Evolutionary conservation across 495 filamentous ascomycete genomes (phyloP).

Genomic region (Talaromyces proteolyticus): DNA sequence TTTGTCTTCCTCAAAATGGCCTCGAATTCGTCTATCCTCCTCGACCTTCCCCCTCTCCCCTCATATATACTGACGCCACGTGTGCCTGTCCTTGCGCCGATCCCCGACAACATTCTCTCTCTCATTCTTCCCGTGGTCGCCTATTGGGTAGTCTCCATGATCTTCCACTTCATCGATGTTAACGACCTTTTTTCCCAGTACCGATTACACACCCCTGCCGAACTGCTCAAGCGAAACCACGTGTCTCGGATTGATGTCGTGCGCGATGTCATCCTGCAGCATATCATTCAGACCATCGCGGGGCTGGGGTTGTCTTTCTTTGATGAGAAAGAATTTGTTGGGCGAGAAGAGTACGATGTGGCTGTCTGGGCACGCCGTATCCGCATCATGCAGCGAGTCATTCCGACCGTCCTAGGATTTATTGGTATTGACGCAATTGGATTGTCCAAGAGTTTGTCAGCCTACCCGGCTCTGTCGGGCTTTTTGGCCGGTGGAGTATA

Average conservation of each 20-base stretch:
- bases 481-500: conserved; percentile 69
- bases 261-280: conserved; percentile 82
- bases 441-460: conserved; percentile 29
- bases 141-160: conserved; percentile 82
- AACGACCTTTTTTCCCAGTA: conserved; percentile 81
- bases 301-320: conserved; percentile 55
- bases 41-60: conserved; percentile 70
- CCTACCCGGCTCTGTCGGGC: conserved; percentile 59
- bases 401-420: conserved; percentile 51
- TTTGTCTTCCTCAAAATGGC: conserved; percentile 2
- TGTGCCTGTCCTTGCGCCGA: conserved; percentile 63
- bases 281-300: conserved; percentile 74
- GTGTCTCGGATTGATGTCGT: conserved; percentile 76
- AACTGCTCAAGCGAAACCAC: conserved; percentile 79
- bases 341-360: conserved; percentile 76
- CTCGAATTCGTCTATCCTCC: conserved; percentile 32
- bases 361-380: conserved; percentile 75
- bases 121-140: conserved; percentile 72
- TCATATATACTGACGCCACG: conserved; percentile 61
- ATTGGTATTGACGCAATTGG: conserved; percentile 35
- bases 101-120: conserved; percentile 75
- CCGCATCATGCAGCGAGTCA: conserved; percentile 59
- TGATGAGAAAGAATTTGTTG: conserved; percentile 58
- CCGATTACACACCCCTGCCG: conserved; percentile 86
- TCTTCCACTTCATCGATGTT: conserved; percentile 81